Percentiles rank a stretch among this genome's conserved stretches.
These are phyloP conservation scores for Hypericum perforatum DNA, from an alignment of 345 rosid genomes.

Conservation along the genomic window DNA sequence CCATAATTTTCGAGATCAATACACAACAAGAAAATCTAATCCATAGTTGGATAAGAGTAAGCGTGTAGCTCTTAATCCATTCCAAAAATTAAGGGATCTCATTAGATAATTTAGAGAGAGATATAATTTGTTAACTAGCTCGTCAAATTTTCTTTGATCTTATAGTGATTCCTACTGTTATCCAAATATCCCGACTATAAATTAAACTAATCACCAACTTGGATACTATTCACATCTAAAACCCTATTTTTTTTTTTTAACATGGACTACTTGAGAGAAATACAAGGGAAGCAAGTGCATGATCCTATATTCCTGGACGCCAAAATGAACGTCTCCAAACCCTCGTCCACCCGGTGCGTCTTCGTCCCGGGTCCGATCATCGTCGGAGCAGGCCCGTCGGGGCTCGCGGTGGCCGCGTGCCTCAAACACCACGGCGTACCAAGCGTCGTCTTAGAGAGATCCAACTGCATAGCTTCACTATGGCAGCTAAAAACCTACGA, in stretches of 20 bases:
- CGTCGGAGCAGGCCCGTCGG: constrained; percentile 33
- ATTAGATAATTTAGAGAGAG: constrained; percentile 14
- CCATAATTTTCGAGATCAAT: neutral
- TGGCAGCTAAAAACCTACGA: constrained; percentile 31
- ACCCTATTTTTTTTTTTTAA: constrained; percentile 6
- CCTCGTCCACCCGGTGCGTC: constrained; percentile 9
- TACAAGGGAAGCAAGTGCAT: constrained; percentile 67
- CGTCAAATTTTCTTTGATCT: constrained; percentile 8
- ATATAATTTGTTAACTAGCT: constrained; percentile 13
- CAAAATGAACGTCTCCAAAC: constrained; percentile 3
- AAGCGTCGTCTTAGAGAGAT: constrained; percentile 21
- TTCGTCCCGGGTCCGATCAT: constrained; percentile 24
- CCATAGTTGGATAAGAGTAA: constrained; percentile 19
- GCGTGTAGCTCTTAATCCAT: constrained; percentile 44
- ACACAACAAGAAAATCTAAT: constrained; percentile 9
- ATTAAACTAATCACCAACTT: too few species aligned
- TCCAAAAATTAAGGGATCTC: constrained; percentile 22
- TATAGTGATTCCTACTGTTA: neutral
- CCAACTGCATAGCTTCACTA: constrained; percentile 25
- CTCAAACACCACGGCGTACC: constrained; percentile 20
- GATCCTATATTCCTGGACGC: constrained; percentile 41
- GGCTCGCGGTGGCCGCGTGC: constrained; percentile 29
- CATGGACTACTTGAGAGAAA: constrained; percentile 60
- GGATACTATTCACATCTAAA: too few species aligned
- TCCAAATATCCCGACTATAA: too few species aligned